Evolutionary conservation across 2,329 filamentous ascomycete genomes (phyloP), one percentile per base, ranked within the genome.

Genomic region (Metarhizium album): DNA sequence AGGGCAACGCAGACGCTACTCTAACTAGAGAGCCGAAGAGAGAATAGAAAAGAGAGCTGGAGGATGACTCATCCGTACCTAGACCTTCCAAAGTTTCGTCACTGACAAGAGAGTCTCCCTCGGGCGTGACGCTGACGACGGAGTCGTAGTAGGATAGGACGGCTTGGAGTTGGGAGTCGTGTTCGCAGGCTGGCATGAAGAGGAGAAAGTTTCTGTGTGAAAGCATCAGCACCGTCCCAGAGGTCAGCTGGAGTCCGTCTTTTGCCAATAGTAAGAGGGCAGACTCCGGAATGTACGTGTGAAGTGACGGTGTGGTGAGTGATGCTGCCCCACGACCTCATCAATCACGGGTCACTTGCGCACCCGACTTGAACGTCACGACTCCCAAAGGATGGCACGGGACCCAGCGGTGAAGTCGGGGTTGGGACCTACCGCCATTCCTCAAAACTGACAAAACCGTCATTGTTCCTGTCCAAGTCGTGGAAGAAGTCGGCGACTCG

Each of bases 101-200:
- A 73, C 84, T 88, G 62, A 97, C 84, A 62, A 87, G 78, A 59
- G 93, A 93, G 73, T 97, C 93, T 67, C 93, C 93, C 76, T 98
- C 93, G 54, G 89, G 77, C 62, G 88, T 95, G 65, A 98, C 76
- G 68, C 87, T 90, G 64, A 94, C 83, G 59, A 91, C 87, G 46
- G 89, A 86, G 52, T 87, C 84, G 69, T 95, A 98, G 70, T 94
- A 97, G 48, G 88, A 90, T 60, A 96, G 75, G 50, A 96, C 86
- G 49, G 87, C 83, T 63, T 84, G 82, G 43, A 98, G 78, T 57
- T 86, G 84, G 23, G 86, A 82, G 51, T 78, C 76, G 58, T 82
- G 74, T 56, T 83, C 77, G 53, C 71, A 63, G 53, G 72, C 72
- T 20, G 82, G 82, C 72, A 97, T 86, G 69, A 97, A 97, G 43